A percentile compares a stretch with the other conserved stretches of the same genome.
phyloP scores from a whole-genome alignment of 2,329 filamentous ascomycete species.

The Colletotrichum musae region DNA sequence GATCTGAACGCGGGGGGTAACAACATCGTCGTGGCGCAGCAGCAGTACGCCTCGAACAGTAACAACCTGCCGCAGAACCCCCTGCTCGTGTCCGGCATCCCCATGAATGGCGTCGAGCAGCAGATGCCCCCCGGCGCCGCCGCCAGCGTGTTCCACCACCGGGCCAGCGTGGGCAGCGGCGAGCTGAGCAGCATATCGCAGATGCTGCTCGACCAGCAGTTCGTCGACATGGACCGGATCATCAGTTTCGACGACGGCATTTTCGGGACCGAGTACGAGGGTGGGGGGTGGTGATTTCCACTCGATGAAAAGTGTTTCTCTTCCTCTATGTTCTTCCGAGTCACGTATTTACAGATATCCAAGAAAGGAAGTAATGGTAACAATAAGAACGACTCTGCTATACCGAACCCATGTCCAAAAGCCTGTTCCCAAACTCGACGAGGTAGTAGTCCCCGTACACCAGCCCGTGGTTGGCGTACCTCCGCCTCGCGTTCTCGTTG shows the following conservation, averaged over 20 bases:
- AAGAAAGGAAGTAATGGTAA: neutral
- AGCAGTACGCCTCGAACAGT: neutral
- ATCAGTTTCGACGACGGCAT: constrained; percentile 45
- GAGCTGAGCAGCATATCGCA: constrained; percentile 45
- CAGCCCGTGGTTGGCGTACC: constrained; percentile 55
- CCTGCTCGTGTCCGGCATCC: neutral
- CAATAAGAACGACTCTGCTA: neutral
- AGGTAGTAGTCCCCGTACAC: constrained; percentile 66
- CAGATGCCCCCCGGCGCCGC: too few species aligned
- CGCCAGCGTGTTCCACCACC: neutral
- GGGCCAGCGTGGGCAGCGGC: constrained; percentile 27
- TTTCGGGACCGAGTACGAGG: constrained; percentile 42
- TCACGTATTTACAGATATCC: neutral
- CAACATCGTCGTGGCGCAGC: constrained; percentile 13
- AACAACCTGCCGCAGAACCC: neutral
- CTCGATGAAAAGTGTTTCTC: neutral
- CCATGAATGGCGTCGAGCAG: constrained; percentile 5
- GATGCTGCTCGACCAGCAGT: constrained; percentile 41
- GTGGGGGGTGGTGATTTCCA: constrained; percentile 26
- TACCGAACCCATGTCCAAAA: constrained; percentile 54
- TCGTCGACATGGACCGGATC: constrained; percentile 43
- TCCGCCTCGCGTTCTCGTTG: constrained; percentile 47
- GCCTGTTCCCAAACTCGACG: constrained; percentile 62
- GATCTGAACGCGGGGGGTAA: neutral
- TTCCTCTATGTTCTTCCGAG: neutral